These are phyloP conservation scores for Crithidia brevicula DNA, from an alignment of 208 protist genomes.

Conservation along the genomic window DNA sequence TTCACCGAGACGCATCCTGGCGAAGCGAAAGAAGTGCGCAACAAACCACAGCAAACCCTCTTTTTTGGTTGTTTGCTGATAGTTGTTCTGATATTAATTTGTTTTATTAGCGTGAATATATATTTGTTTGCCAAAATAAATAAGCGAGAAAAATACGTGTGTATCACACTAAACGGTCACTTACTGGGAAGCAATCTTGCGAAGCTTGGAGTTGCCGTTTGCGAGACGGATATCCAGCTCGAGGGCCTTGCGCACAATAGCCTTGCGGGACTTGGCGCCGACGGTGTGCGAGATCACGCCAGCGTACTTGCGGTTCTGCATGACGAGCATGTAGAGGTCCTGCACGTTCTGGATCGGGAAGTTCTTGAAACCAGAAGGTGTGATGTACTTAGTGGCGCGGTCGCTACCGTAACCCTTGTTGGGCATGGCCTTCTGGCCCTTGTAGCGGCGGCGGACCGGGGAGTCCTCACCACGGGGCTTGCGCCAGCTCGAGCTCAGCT, in stretches of 20 bases:
- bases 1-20: too few species aligned
- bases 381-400: slow-evolving; percentile 96
- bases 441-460: slow-evolving; percentile 97
- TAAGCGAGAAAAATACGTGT: slow-evolving; percentile 15
- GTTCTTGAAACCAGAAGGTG: slow-evolving; percentile 97
- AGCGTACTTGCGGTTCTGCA: slow-evolving; percentile 99
- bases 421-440: slow-evolving; percentile 96
- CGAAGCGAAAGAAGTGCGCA: too few species aligned
- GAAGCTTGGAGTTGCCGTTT: slow-evolving; percentile 96
- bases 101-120: slow-evolving; percentile 1
- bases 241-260: slow-evolving; percentile 97
- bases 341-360: slow-evolving; percentile 96
- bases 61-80: too few species aligned
- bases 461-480: slow-evolving; percentile 99
- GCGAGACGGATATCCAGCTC: slow-evolving; percentile 98
- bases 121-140: not conserved
- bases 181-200: slow-evolving; percentile 73
- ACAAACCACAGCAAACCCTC: too few species aligned
- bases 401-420: slow-evolving; percentile 99
- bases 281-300: slow-evolving; percentile 97
- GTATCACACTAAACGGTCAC: slow-evolving; percentile 17
- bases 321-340: slow-evolving; percentile 99
- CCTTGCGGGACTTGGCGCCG: slow-evolving; percentile 93
- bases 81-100: slow-evolving; percentile 2
- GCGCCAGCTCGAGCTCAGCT: slow-evolving; percentile 96